Conservation (phyloP, 805 yeast species). For the Zygosaccharomyces bisporus region DNA sequence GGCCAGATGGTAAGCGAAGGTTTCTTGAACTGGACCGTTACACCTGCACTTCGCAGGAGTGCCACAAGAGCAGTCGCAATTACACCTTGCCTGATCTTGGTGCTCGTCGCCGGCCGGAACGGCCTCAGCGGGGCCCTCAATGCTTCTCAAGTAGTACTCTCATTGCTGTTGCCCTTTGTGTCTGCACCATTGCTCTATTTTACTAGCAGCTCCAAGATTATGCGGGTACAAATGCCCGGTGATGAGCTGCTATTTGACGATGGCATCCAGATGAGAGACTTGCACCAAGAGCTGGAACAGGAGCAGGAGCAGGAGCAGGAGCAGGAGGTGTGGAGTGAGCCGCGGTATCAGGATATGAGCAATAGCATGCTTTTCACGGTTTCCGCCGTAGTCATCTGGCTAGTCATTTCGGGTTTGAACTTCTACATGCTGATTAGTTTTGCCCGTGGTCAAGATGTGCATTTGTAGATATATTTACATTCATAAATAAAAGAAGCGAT, state of each 20-base stretch:
- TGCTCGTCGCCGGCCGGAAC: slow-evolving; percentile 70
- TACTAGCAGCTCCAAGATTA: slow-evolving; percentile 64
- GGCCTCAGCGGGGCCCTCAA: slow-evolving; percentile 76
- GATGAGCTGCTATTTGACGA: slow-evolving; percentile 5
- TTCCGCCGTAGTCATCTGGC: slow-evolving; percentile 60
- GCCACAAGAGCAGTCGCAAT: slow-evolving; percentile 82
- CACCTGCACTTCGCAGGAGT: slow-evolving; percentile 77
- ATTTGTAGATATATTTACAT: slow-evolving; percentile 22
- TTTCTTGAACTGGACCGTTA: slow-evolving; percentile 71
- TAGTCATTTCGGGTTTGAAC: slow-evolving; percentile 62
- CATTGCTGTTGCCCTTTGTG: slow-evolving; percentile 77
- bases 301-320: slow-evolving; percentile 2
- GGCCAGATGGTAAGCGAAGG: slow-evolving; percentile 97
- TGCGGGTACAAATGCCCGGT: slow-evolving; percentile 48
- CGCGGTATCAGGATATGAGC: slow-evolving; percentile 40
- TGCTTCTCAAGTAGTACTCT: slow-evolving; percentile 79
- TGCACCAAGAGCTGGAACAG: slow-evolving; percentile 6
- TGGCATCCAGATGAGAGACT: slow-evolving; percentile 10
- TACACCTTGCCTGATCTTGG: slow-evolving; percentile 77
- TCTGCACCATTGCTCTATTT: slow-evolving; percentile 83
- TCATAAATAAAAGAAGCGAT: slow-evolving; percentile 1
- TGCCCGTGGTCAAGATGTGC: slow-evolving; percentile 44
- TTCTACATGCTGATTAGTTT: slow-evolving; percentile 54
- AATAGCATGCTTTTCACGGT: slow-evolving; percentile 46
- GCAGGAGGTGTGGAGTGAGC: slow-evolving; percentile 3